Percentiles rank a stretch among this genome's conserved stretches.
Conservation (phyloP, 2,329 filamentous ascomycete genomes). For the Hypoxylon sp. region DNA sequence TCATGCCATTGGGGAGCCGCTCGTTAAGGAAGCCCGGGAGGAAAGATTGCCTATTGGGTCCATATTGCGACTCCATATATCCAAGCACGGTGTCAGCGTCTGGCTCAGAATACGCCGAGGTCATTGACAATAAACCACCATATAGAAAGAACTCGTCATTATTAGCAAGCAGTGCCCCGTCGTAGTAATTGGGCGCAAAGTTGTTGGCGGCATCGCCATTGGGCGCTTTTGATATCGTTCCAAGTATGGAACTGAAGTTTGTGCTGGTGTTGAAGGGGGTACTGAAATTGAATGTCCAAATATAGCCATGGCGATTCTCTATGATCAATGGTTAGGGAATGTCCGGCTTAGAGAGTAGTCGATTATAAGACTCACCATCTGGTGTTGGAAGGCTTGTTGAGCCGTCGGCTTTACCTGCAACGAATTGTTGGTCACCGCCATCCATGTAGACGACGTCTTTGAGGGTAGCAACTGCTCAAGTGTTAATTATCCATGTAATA, state of each 20-base stretch:
- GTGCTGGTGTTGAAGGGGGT: slow-evolving; percentile 64
- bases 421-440: slow-evolving; percentile 70
- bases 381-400: slow-evolving; percentile 43
- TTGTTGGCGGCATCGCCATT: slow-evolving; percentile 63
- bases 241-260: slow-evolving; percentile 68
- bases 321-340: slow-evolving; percentile 29
- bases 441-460: slow-evolving; percentile 75
- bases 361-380: slow-evolving; percentile 59
- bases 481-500: slow-evolving; percentile 40
- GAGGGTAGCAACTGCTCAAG: slow-evolving; percentile 64
- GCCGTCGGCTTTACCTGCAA: slow-evolving; percentile 63
- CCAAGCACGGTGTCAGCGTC: slow-evolving; percentile 59
- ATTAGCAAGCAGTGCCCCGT: slow-evolving; percentile 76
- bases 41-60: slow-evolving; percentile 59
- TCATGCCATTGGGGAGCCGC: slow-evolving; percentile 62
- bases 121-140: slow-evolving; percentile 65
- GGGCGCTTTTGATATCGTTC: slow-evolving; percentile 61
- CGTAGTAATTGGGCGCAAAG: slow-evolving; percentile 67
- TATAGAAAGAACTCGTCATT: slow-evolving; percentile 74
- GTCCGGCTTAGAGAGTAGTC: not conserved
- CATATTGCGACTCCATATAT: slow-evolving; percentile 69
- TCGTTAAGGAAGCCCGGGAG: slow-evolving; percentile 58
- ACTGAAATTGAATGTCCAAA: slow-evolving; percentile 72
- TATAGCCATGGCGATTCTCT: slow-evolving; percentile 66
- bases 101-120: slow-evolving; percentile 56